These are phyloP conservation scores for Sphaerostilbella broomeana DNA, from an alignment of 2,329 filamentous ascomycete species.

Conservation along the genomic window DNA sequence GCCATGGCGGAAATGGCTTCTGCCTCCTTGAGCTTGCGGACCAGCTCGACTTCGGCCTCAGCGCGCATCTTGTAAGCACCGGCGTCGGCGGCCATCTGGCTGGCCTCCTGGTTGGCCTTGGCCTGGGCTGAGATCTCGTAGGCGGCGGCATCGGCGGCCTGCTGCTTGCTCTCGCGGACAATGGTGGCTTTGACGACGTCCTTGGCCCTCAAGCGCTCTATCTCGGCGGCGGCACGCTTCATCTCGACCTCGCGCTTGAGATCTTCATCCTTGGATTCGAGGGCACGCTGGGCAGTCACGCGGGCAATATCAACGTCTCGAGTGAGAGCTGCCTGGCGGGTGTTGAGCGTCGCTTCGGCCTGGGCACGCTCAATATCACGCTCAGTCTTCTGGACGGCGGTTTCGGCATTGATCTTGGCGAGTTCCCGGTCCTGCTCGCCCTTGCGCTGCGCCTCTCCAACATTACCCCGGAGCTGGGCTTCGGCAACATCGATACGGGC, in stretches of 20 bases:
- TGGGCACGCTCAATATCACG: conserved; percentile 73
- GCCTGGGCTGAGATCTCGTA: conserved; percentile 61
- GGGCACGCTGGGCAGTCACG: conserved; percentile 64
- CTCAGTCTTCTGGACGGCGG: conserved; percentile 76
- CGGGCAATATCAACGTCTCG: conserved; percentile 70
- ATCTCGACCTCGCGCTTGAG: conserved; percentile 71
- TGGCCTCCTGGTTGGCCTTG: conserved; percentile 47
- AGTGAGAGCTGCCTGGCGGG: conserved; percentile 63
- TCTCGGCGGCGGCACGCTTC: conserved; percentile 70
- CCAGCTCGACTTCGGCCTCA: conserved; percentile 53
- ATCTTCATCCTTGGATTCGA: conserved; percentile 72
- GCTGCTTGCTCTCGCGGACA: conserved; percentile 58
- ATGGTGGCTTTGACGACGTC: conserved; percentile 76
- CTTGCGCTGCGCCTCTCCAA: conserved; percentile 70
- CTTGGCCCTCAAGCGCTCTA: conserved; percentile 69
- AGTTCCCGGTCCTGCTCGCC: conserved; percentile 80
- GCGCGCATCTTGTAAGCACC: conserved; percentile 34
- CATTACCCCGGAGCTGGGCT: conserved; percentile 59
- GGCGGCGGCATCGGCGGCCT: conserved; percentile 58
- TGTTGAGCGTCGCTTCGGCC: conserved; percentile 70
- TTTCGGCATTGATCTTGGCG: conserved; percentile 81
- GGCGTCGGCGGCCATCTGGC: conserved; percentile 47
- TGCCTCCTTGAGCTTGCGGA: conserved; percentile 63
- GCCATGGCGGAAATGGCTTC: conserved; percentile 73
- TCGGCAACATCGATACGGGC: conserved; percentile 62